Conservation (phyloP, 1,139 yeast species). For the Blastobotrys illinoisensis region DNA sequence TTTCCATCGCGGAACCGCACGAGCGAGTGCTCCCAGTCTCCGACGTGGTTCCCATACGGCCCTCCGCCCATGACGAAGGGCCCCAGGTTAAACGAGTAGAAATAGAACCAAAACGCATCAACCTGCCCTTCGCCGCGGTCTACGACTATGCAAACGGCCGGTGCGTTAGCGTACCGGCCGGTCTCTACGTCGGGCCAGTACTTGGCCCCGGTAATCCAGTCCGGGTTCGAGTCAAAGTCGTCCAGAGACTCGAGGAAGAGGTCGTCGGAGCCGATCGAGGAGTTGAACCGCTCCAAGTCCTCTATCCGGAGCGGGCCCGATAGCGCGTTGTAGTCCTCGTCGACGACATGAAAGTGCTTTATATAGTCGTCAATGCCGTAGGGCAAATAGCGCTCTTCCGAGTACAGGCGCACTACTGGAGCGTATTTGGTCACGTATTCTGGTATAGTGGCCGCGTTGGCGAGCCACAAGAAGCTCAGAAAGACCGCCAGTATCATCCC, state of each 20-base stretch:
- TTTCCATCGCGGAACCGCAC: constrained; percentile 76
- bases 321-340: constrained; percentile 16
- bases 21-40: constrained; percentile 96
- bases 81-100: constrained; percentile 89
- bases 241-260: constrained; percentile 58
- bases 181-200: constrained; percentile 58
- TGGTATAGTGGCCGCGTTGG: constrained; percentile 43
- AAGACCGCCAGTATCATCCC: background rate
- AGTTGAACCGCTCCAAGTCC: constrained; percentile 15
- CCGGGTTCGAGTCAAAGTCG: constrained; percentile 72
- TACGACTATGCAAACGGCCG: constrained; percentile 74
- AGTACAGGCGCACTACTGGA: constrained; percentile 79
- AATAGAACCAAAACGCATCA: constrained; percentile 95
- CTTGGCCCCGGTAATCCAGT: constrained; percentile 80
- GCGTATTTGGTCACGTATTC: constrained; percentile 64
- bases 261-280: constrained; percentile 21
- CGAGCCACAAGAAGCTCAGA: background rate
- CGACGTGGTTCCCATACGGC: constrained; percentile 94
- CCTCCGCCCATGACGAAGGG: constrained; percentile 98
- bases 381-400: constrained; percentile 85
- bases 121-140: constrained; percentile 92
- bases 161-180: constrained; percentile 70
- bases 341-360: constrained; percentile 44
- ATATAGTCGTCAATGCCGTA: constrained; percentile 72
- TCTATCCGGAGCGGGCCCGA: constrained; percentile 15